A percentile compares a stretch with the other conserved stretches of the same genome.
These are phyloP conservation scores for Taiwanofungus camphoratus DNA, from an alignment of 1,284 basidiomycete genomes.

Conservation along the genomic window DNA sequence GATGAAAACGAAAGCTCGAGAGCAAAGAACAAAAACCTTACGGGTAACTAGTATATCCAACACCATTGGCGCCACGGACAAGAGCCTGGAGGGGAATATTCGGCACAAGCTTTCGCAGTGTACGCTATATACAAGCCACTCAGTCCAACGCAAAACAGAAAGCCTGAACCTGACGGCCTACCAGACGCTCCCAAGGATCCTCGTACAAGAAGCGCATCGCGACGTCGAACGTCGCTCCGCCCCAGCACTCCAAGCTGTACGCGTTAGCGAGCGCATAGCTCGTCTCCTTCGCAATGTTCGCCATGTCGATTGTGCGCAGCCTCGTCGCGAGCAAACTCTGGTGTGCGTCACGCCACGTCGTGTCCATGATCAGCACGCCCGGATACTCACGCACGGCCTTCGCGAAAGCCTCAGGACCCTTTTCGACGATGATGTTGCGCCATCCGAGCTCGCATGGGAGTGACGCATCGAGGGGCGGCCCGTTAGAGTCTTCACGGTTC, in stretches of 20 bases:
- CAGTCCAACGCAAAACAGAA: neutral
- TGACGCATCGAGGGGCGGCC: slow-evolving; percentile 72
- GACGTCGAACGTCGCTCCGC: slow-evolving; percentile 98
- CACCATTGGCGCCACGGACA: slow-evolving; percentile 98
- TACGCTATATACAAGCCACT: slow-evolving; percentile 47
- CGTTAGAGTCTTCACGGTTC: slow-evolving; percentile 75
- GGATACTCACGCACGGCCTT: slow-evolving; percentile 97
- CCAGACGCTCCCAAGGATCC: slow-evolving; percentile 98
- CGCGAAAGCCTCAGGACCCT: slow-evolving; percentile 97
- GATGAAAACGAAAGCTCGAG: slow-evolving; percentile 1
- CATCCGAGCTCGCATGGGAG: slow-evolving; percentile 87
- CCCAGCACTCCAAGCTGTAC: slow-evolving; percentile 99
- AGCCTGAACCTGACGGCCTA: slow-evolving; percentile 24
- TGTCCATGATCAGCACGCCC: slow-evolving; percentile 95
- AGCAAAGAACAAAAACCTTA: slow-evolving; percentile 30
- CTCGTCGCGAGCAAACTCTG: slow-evolving; percentile 97
- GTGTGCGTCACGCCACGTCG: slow-evolving; percentile 99
- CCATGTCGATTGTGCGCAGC: slow-evolving; percentile 95
- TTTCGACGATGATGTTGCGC: slow-evolving; percentile 98
- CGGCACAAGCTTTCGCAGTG: slow-evolving; percentile 92
- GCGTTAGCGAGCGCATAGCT: slow-evolving; percentile 93
- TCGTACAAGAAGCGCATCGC: slow-evolving; percentile 99
- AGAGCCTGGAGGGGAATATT: slow-evolving; percentile 99
- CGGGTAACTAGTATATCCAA: slow-evolving; percentile 99
- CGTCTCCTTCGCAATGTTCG: slow-evolving; percentile 98